phyloP scores from a whole-genome alignment of 2,329 filamentous ascomycete genomes.

The Colletotrichum orbiculare region DNA sequence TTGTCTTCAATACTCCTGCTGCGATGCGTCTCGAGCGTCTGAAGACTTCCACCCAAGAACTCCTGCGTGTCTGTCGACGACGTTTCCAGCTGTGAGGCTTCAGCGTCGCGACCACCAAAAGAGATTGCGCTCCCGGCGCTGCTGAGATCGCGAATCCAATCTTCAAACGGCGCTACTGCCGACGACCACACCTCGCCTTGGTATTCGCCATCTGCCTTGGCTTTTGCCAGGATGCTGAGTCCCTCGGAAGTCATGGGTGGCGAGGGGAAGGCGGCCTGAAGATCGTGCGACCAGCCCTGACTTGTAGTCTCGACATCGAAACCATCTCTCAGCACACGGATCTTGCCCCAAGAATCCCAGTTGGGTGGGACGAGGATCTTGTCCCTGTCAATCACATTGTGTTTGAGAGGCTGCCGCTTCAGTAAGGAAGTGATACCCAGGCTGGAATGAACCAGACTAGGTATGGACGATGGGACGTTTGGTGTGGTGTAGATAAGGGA shows the following conservation, averaged over 20 bases:
- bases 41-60: constrained; percentile 81
- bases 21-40: constrained; percentile 74
- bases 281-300: constrained; percentile 86
- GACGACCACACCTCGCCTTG: constrained; percentile 54
- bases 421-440: constrained; percentile 87
- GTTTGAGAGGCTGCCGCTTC: constrained; percentile 81
- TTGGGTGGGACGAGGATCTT: constrained; percentile 95
- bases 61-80: constrained; percentile 79
- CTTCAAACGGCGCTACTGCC: constrained; percentile 80
- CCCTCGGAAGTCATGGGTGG: constrained; percentile 39
- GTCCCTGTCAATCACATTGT: constrained; percentile 92
- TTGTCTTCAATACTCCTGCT: constrained; percentile 62
- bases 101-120: constrained; percentile 59
- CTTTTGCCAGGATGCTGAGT: constrained; percentile 40
- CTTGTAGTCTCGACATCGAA: constrained; percentile 93
- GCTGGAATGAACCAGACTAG: constrained; percentile 84
- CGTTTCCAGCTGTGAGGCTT: constrained; percentile 66
- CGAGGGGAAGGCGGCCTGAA: constrained; percentile 67
- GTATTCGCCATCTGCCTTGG: constrained; percentile 38
- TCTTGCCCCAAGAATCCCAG: constrained; percentile 99
- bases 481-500: constrained; percentile 88
- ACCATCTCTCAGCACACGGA: constrained; percentile 87
- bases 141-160: constrained; percentile 81
- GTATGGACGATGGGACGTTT: constrained; percentile 79
- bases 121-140: constrained; percentile 64